Conservation (phyloP, 1,284 basidiomycete genomes). For the Lentinula novae-zelandiae region DNA sequence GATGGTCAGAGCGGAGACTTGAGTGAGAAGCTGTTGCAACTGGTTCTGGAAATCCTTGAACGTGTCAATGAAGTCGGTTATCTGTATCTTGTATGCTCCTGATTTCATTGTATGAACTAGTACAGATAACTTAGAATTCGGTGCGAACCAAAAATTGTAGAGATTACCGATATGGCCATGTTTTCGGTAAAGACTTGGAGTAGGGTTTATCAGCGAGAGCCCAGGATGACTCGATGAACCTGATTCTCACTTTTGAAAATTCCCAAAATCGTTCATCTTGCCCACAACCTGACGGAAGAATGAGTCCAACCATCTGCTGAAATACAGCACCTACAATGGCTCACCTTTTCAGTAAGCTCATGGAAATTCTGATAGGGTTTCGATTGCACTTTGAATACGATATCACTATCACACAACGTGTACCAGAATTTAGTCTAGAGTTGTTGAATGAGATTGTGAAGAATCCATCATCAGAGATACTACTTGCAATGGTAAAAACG, state of each 20-base stretch:
- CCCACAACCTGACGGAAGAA: conserved; percentile 11
- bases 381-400: conserved; percentile 14
- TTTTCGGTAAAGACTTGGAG: conserved; percentile 23
- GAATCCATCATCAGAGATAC: not conserved
- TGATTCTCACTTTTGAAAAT: conserved; percentile 22
- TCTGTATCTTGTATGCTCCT: conserved; percentile 21
- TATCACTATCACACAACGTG: conserved; percentile 19
- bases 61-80: conserved; percentile 16
- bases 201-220: not conserved
- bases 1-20: conserved; percentile 19
- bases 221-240: not conserved
- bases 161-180: conserved; percentile 20
- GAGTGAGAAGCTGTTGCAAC: conserved; percentile 19
- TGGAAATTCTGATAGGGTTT: conserved; percentile 13
- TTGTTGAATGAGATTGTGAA: not conserved
- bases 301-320: not conserved
- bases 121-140: not conserved
- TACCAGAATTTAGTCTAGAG: conserved; percentile 19
- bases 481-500: conserved; percentile 16
- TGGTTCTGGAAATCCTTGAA: conserved; percentile 20
- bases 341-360: conserved; percentile 15
- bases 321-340: not conserved
- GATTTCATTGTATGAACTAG: conserved; percentile 20
- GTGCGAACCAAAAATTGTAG: not conserved
- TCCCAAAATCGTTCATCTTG: conserved; percentile 22